phyloP scores from a whole-genome alignment of 108 stramenopile genomes.

The Epithemia pelagica region DNA sequence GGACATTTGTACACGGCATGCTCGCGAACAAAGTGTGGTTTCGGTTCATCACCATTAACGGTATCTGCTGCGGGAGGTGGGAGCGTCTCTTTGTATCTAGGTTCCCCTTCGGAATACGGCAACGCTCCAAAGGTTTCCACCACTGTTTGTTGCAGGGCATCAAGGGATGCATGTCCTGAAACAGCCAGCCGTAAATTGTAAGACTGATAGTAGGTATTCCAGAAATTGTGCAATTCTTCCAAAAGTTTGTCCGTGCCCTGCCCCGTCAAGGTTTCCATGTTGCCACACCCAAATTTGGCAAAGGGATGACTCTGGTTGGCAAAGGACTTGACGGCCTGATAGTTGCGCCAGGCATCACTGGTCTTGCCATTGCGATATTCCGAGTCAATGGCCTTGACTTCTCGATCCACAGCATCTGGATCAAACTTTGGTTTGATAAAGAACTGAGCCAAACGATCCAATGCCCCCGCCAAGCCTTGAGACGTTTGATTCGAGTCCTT shows the following conservation, averaged over 20 bases:
- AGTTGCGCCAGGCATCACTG: slow-evolving; percentile 89
- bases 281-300: slow-evolving; percentile 93
- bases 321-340: slow-evolving; percentile 69
- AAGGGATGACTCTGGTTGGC: slow-evolving; percentile 66
- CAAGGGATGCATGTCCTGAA: slow-evolving; percentile 72
- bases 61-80: too few species aligned
- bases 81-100: too few species aligned
- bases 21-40: slow-evolving; percentile 58
- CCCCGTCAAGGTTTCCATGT: slow-evolving; percentile 78
- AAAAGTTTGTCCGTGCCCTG: slow-evolving; percentile 43
- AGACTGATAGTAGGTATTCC: slow-evolving; percentile 79
- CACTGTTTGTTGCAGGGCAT: slow-evolving; percentile 67
- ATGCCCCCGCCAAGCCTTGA: slow-evolving; percentile 66
- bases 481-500: slow-evolving; percentile 30
- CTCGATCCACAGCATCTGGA: slow-evolving; percentile 77
- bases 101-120: slow-evolving; percentile 34
- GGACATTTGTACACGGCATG: slow-evolving; percentile 51
- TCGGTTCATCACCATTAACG: neutral
- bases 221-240: slow-evolving; percentile 55
- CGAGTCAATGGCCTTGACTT: slow-evolving; percentile 92
- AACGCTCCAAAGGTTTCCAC: slow-evolving; percentile 68
- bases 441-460: slow-evolving; percentile 95
- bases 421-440: slow-evolving; percentile 94
- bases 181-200: slow-evolving; percentile 86
- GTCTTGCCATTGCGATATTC: slow-evolving; percentile 92